Evolutionary conservation across 2,329 filamentous ascomycete genomes (phyloP).

Genomic region (Aspergillus glaucus): DNA sequence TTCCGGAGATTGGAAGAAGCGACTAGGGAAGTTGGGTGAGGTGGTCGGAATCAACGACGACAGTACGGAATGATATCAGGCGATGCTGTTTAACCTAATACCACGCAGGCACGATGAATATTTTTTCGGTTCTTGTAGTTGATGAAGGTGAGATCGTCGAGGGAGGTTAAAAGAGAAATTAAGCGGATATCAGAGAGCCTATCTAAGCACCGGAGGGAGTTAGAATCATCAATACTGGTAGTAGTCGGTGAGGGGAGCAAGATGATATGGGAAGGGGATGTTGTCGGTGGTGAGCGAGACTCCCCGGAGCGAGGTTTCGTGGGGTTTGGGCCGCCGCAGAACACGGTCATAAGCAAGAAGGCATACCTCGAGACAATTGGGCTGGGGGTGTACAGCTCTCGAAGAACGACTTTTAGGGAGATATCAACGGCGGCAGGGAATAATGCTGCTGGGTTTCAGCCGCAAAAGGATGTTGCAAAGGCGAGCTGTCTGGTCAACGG

Average conservation of each 20-base stretch:
- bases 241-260: slow-evolving; percentile 7
- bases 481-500: slow-evolving; percentile 4
- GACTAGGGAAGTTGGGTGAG: slow-evolving; percentile 19
- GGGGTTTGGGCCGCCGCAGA: slow-evolving; percentile 32
- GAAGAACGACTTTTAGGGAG: slow-evolving; percentile 1
- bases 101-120: slow-evolving; percentile 18
- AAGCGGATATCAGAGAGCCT: neutral
- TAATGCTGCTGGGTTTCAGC: neutral
- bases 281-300: slow-evolving; percentile 11
- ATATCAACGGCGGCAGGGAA: neutral
- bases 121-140: slow-evolving; percentile 8
- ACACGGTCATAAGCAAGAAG: slow-evolving; percentile 16
- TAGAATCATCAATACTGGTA: neutral
- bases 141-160: slow-evolving; percentile 13
- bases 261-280: slow-evolving; percentile 20
- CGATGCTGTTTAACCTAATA: slow-evolving; percentile 18
- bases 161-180: neutral
- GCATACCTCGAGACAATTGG: slow-evolving; percentile 23
- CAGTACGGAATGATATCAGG: slow-evolving; percentile 26
- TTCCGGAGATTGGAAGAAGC: slow-evolving; percentile 16
- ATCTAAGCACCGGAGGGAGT: neutral
- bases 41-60: slow-evolving; percentile 25
- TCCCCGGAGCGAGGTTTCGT: slow-evolving; percentile 31
- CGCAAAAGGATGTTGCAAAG: neutral
- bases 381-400: slow-evolving; percentile 5